A percentile compares a stretch with the other conserved stretches of the same genome.
phyloP scores from a whole-genome alignment of 2,329 filamentous ascomycete genomes.

The Claviceps sp. region DNA sequence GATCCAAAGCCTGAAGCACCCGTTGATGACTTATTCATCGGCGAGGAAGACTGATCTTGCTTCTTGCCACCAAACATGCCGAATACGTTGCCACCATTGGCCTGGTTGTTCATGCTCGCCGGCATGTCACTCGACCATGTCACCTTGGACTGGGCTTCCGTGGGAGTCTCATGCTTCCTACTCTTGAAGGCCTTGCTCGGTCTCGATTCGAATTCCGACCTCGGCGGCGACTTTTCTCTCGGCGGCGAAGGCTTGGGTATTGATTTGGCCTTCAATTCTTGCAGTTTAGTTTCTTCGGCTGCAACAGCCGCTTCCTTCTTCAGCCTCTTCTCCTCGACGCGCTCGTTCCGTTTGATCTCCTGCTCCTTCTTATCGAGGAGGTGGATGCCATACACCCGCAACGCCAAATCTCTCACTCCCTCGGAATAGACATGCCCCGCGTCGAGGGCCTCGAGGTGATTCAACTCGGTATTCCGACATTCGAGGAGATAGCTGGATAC shows the following conservation, averaged over 20 bases:
- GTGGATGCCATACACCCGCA: conserved; percentile 34
- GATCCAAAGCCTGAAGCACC: not conserved
- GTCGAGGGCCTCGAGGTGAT: conserved; percentile 52
- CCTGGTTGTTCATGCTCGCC: conserved; percentile 12
- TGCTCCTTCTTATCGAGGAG: conserved; percentile 31
- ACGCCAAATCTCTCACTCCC: conserved; percentile 40
- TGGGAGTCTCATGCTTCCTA: conserved; percentile 9
- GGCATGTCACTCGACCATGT: conserved; percentile 8
- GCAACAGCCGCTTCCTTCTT: conserved; percentile 29
- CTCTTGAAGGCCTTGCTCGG: conserved; percentile 1
- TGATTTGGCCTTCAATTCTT: conserved; percentile 31
- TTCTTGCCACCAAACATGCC: not conserved
- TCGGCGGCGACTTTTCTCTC: not conserved
- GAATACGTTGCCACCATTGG: conserved; percentile 4
- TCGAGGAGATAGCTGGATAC: conserved; percentile 49
- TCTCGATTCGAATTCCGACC: not conserved
- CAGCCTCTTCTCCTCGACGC: conserved; percentile 32
- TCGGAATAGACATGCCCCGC: conserved; percentile 55
- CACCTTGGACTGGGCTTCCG: conserved; percentile 3
- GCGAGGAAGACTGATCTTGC: not conserved
- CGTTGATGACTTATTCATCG: not conserved
- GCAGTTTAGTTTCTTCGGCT: conserved; percentile 34
- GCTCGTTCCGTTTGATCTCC: conserved; percentile 30
- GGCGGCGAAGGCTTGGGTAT: conserved; percentile 30
- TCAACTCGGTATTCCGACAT: conserved; percentile 46